These are phyloP conservation scores for Chaetoceros tenuissimus DNA, from an alignment of 108 stramenopile species.

Conservation along the genomic window DNA sequence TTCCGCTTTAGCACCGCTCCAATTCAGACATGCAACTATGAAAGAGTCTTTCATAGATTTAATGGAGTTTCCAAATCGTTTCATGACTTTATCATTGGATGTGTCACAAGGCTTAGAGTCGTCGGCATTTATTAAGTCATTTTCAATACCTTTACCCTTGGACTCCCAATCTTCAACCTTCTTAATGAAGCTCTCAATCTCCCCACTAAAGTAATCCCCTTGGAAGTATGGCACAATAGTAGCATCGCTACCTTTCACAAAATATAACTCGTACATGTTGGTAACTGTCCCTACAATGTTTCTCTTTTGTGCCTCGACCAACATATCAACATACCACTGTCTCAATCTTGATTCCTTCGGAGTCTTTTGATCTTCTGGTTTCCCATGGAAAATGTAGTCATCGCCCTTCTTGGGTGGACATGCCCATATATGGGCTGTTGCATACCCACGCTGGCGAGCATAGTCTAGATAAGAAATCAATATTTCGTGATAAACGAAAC, in stretches of 20 bases:
- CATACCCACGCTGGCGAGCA: conserved; percentile 89
- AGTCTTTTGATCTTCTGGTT: conserved; percentile 69
- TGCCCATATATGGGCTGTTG: conserved; percentile 96
- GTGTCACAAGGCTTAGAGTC: conserved; percentile 35
- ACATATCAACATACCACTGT: conserved; percentile 82
- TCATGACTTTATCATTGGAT: conserved; percentile 88
- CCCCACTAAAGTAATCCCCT: conserved; percentile 93
- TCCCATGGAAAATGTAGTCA: conserved; percentile 90
- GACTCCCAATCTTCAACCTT: conserved; percentile 32
- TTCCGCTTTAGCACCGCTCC: conserved; percentile 66
- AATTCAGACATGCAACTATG: conserved; percentile 92
- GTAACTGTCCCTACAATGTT: conserved; percentile 68
- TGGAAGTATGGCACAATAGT: conserved; percentile 89
- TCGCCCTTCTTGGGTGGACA: conserved; percentile 95
- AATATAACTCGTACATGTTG: conserved; percentile 86
- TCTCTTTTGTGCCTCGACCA: conserved; percentile 70
- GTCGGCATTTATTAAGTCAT: conserved; percentile 20
- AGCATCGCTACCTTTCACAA: conserved; percentile 38
- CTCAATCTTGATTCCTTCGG: conserved; percentile 86
- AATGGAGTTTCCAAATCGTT: conserved; percentile 88
- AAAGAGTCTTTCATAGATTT: conserved; percentile 96
- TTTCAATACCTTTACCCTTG: conserved; percentile 43
- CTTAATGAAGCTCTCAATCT: conserved; percentile 88
- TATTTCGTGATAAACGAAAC: conserved; percentile 82
- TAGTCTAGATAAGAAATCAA: conserved; percentile 88